Conservation (phyloP, 345 rosid genomes). For the Bretschneidera sinensis region DNA sequence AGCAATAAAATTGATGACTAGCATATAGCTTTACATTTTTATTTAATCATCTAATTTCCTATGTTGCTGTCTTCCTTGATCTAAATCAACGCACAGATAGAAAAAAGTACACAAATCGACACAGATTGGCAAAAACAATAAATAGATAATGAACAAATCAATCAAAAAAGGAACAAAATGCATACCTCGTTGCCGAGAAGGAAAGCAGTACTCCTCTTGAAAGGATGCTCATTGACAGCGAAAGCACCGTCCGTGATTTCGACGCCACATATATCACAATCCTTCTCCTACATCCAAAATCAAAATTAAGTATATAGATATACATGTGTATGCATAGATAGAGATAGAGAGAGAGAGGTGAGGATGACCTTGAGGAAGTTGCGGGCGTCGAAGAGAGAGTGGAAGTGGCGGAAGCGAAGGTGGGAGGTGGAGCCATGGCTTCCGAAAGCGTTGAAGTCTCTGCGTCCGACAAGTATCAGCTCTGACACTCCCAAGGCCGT, state of each 20-base stretch:
- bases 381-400: slow-evolving; percentile 72
- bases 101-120: too few relatives aligned
- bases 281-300: slow-evolving; percentile 43
- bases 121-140: too few relatives aligned
- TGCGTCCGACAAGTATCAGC: slow-evolving; percentile 80
- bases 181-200: slow-evolving; percentile 93
- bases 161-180: background rate
- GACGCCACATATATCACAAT: slow-evolving; percentile 94
- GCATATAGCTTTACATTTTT: too few relatives aligned
- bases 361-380: slow-evolving; percentile 61
- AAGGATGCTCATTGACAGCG: slow-evolving; percentile 73
- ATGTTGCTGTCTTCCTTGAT: background rate
- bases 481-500: slow-evolving; percentile 92
- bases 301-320: too few relatives aligned
- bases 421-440: slow-evolving; percentile 96
- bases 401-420: slow-evolving; percentile 78
- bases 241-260: slow-evolving; percentile 80
- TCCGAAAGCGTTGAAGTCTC: slow-evolving; percentile 95
- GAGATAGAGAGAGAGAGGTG: background rate
- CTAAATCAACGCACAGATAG: background rate
- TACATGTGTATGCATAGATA: background rate
- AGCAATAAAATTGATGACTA: too few relatives aligned
- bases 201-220: slow-evolving; percentile 75
- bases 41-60: too few relatives aligned
- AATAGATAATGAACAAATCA: too few relatives aligned